A percentile compares a stretch with the other conserved stretches of the same genome.
phyloP scores from a whole-genome alignment of 108 stramenopile species.

The Mediolabrus comicus region DNA sequence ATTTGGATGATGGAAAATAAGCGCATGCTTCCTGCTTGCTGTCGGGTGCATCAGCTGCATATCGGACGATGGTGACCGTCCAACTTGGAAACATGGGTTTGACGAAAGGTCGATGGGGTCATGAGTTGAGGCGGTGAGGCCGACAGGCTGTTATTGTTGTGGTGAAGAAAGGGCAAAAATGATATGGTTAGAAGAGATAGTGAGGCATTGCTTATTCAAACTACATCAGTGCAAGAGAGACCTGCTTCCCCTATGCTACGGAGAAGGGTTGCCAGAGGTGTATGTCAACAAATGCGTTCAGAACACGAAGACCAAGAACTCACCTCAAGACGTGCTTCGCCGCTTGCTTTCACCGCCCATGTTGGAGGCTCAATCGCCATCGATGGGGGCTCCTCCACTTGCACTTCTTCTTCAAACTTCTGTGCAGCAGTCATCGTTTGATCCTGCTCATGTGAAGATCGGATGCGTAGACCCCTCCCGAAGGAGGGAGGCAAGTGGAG shows the following conservation, averaged over 20 bases:
- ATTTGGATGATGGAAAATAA: slow-evolving; percentile 85
- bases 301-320: slow-evolving; percentile 17
- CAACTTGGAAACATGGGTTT: slow-evolving; percentile 65
- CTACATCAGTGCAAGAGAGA: too few species aligned
- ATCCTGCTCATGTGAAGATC: slow-evolving; percentile 28
- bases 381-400: background rate
- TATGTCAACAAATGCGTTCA: background rate
- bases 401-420: background rate
- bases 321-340: slow-evolving; percentile 76
- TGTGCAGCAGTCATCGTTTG: background rate
- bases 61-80: slow-evolving; percentile 69
- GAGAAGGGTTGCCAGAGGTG: too few species aligned
- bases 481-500: slow-evolving; percentile 16
- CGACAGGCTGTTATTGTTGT: slow-evolving; percentile 59
- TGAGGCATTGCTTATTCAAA: too few species aligned
- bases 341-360: slow-evolving; percentile 79
- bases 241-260: too few species aligned
- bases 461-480: slow-evolving; percentile 31
- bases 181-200: too few species aligned
- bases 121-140: slow-evolving; percentile 56
- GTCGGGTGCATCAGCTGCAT: slow-evolving; percentile 71
- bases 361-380: slow-evolving; percentile 57
- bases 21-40: slow-evolving; percentile 72
- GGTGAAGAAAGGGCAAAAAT: slow-evolving; percentile 1
- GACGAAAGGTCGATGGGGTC: slow-evolving; percentile 61